A percentile compares a stretch with the other conserved stretches of the same genome.
Conservation (phyloP, 2,329 filamentous ascomycete species). For the Aspergillus texensis region DNA sequence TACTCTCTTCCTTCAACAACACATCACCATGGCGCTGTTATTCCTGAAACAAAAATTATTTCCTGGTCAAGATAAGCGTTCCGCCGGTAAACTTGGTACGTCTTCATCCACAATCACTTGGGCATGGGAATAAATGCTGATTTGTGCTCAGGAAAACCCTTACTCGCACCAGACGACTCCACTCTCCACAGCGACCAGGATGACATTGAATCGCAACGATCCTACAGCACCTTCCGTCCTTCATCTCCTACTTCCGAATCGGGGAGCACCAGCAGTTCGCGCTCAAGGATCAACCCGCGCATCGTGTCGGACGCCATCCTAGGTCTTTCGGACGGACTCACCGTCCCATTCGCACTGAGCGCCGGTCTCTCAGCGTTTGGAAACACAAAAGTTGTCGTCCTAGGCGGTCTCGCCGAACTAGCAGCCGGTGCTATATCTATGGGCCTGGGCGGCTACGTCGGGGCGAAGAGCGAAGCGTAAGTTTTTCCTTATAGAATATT, state of each 20-base stretch:
- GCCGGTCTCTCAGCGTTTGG: constrained; percentile 67
- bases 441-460: constrained; percentile 76
- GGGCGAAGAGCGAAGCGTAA: constrained; percentile 55
- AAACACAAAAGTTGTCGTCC: constrained; percentile 67
- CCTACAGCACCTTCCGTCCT: constrained; percentile 38
- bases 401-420: constrained; percentile 75
- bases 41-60: constrained; percentile 43
- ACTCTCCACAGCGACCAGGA: constrained; percentile 19
- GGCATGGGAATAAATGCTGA: not conserved
- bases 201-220: constrained; percentile 38
- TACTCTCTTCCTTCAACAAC: not conserved
- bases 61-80: constrained; percentile 25
- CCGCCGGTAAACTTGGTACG: constrained; percentile 18
- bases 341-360: constrained; percentile 76
- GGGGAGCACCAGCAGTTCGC: constrained; percentile 26
- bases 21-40: constrained; percentile 36
- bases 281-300: constrained; percentile 44
- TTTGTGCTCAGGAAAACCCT: constrained; percentile 32
- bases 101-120: not conserved
- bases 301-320: constrained; percentile 66
- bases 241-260: constrained; percentile 26
- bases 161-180: constrained; percentile 31
- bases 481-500: constrained; percentile 18
- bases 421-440: constrained; percentile 76
- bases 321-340: constrained; percentile 76